Base-by-base conservation (phyloP, 169 alveolate genomes). In the Perkinsus olseni region DNA sequence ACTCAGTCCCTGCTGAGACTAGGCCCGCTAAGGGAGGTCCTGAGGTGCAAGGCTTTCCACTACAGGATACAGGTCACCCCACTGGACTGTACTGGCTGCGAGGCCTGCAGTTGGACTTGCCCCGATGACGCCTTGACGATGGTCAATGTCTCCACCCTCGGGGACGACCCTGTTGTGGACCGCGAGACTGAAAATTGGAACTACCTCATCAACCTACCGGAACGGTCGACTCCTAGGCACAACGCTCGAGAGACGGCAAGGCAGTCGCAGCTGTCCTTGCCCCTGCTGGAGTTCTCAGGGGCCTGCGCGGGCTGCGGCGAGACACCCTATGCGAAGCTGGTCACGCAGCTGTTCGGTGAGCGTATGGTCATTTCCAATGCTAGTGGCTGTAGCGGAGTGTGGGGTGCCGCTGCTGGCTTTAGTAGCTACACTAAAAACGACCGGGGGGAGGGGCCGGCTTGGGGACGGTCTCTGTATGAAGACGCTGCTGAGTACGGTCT, bases 261-360 rank as follows among this genome's bases (percentile, higher is more conserved):
- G 92, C 96, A 96, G 38, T 94, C 96, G 28, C 96, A 95, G 94
- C 95, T 96, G 93, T 74, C 92, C 91, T 93, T 94, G 91, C 97
- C 97, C 11, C 91, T 94, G 31, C 93, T 96, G 50, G 97, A 96
- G 93, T 96, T 96, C 94, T 95, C 96, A 37, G 97, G 96, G 21
- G 97, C 97, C 74, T 96, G 97, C 74, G 96, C 94, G 92, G 97
- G 97, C n/a, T 96, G 97, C 82, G 97, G 97, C n/a, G 97, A 96
- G 94, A 96, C 97, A 1, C 97, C 97, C 34, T 96, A 96, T 74
- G 95, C 95, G 39, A 96, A 96, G 95, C 93, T 96, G 34, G 93
- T 96, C 48, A 95, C 97, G 10, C 97, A 96, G 94, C 94, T 96
- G 92, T 94, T 92, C 39, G 95, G 96, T 21, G 94, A 95, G 92